Base-by-base conservation (phyloP, 768 basidiomycete species). In the Boletus sensibilis region DNA sequence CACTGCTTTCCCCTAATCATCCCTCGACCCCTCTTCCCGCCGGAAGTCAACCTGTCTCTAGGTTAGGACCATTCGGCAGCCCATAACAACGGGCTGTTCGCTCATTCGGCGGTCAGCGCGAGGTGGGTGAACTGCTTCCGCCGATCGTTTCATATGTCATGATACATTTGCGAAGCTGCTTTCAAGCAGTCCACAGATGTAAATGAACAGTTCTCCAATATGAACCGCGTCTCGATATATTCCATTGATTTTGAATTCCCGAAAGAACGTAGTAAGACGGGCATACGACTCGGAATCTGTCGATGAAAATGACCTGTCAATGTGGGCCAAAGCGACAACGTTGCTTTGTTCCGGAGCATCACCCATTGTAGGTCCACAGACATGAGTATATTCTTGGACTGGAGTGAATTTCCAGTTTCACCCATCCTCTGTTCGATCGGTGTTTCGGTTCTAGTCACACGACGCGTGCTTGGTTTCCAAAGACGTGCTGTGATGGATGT, bases 311-410 rank as follows among this genome's bases (percentile, higher is more conserved):
- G 35, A 21, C 27, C 14, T 18, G 27, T 39, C 16, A 29, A 4
- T 13, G 29, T 14, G 13, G 57, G 47, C 13, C 57, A 53, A 54
- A 53, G 50, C 57, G 34, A 13, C 14, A 12, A 18, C 2, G 9
- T 29, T 37, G 50, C 58, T 53, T 60, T 60, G 42, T 53, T 35
- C 50, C 27, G 20, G 20, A 29, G 33, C 49, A 37, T 21, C 2
- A 10, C 25, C 38, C 27, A 33, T 59, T 40, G 42, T 59, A 16
- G 23, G 57, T 60, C 43, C 57, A 53, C 18, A 21, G 4, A 53
- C 8, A 10, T 35, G 37, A 18, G 13, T 54, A 8, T 39, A 25
- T 13, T 21, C 29, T 33, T 27, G 23, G 21, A 12, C 5, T 50
- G 11, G n/a, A n/a, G n/a, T n/a, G n/a, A 27, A n/a, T 42, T 37